These are phyloP conservation scores for Phytophthora ohioensis DNA, from an alignment of 352 stramenopile species.

Conservation along the genomic window DNA sequence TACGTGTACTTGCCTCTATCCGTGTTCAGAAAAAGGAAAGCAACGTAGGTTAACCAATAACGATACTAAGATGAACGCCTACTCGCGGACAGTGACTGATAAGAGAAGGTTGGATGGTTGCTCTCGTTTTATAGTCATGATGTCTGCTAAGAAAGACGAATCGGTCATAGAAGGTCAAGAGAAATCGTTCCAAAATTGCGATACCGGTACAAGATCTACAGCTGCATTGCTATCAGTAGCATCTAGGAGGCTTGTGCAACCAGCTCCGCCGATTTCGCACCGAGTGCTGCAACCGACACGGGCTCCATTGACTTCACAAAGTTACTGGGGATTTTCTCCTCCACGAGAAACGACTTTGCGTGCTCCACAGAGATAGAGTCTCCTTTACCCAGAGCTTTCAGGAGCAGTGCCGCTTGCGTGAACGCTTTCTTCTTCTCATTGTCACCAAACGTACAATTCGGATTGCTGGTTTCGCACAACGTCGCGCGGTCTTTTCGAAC, in stretches of 20 bases:
- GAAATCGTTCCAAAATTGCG: too few species aligned
- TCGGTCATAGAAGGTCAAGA: too few species aligned
- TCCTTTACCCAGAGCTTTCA: constrained; percentile 34
- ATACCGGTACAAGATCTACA: too few species aligned
- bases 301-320: constrained; percentile 25
- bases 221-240: too few species aligned
- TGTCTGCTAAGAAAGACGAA: too few species aligned
- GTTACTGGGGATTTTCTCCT: constrained; percentile 47
- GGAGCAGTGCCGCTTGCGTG: constrained; percentile 42
- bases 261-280: constrained; percentile 24
- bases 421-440: constrained; percentile 39
- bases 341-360: constrained; percentile 41
- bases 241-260: constrained; percentile 17
- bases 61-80: too few species aligned
- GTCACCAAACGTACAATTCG: constrained; percentile 35
- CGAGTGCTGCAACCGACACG: constrained; percentile 26
- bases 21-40: too few species aligned
- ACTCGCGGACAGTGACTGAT: too few species aligned
- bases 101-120: too few species aligned
- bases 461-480: constrained; percentile 39
- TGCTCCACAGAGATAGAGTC: constrained; percentile 33
- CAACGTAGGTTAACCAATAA: too few species aligned
- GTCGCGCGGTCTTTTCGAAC: constrained; percentile 30
- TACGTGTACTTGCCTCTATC: too few species aligned
- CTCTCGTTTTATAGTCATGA: too few species aligned